A percentile compares a stretch with the other conserved stretches of the same genome.
Conservation (phyloP, 768 basidiomycete species). For the Amanita jacksonii region DNA sequence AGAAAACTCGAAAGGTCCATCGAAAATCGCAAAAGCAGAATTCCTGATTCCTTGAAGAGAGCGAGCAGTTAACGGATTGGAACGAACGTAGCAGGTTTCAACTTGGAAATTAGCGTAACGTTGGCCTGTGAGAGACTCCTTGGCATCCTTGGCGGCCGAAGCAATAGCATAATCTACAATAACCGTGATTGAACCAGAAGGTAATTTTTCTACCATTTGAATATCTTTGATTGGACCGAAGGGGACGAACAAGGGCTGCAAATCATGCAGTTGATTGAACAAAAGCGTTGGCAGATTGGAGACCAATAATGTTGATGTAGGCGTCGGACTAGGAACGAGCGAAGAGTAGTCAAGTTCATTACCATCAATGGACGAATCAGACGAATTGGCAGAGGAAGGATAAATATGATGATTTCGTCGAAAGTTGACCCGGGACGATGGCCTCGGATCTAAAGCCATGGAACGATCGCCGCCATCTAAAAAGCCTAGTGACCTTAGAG, state of each 20-base stretch:
- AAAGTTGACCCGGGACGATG: conserved; percentile 11
- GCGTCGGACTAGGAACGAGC: conserved; percentile 24
- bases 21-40: neutral
- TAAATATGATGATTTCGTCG: conserved; percentile 13
- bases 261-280: conserved; percentile 56
- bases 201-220: conserved; percentile 34
- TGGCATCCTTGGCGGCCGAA: conserved; percentile 55
- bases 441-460: conserved; percentile 45
- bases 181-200: conserved; percentile 38
- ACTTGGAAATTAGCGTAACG: conserved; percentile 41
- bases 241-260: conserved; percentile 66
- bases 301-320: conserved; percentile 49
- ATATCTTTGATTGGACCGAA: conserved; percentile 62
- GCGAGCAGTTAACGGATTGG: neutral
- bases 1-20: neutral
- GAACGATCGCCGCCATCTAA: conserved; percentile 76
- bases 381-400: conserved; percentile 22
- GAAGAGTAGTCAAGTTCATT: conserved; percentile 21
- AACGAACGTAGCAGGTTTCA: conserved; percentile 14
- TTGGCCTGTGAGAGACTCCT: conserved; percentile 50
- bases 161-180: conserved; percentile 53
- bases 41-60: conserved; percentile 1
- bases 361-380: conserved; percentile 24
- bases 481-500: no score
- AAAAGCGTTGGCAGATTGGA: conserved; percentile 56